Evolutionary conservation across 148 eudicot genomes (phyloP).

Genomic region (Linanthus parryae): DNA sequence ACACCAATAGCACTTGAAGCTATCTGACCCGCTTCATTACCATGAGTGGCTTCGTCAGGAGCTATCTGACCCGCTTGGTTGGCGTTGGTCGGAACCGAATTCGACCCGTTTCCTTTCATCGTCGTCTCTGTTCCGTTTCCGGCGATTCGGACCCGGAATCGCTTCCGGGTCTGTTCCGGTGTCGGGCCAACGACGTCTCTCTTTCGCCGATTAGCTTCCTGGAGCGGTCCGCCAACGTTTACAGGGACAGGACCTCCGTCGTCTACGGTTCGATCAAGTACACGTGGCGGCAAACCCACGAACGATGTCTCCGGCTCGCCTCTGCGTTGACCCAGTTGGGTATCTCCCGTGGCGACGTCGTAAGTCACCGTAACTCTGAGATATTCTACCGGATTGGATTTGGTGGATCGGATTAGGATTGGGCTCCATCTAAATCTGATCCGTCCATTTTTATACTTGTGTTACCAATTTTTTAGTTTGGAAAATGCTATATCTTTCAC

Average conservation of each 20-base stretch:
- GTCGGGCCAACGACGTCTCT: conserved; percentile 33
- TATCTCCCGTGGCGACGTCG: conserved; percentile 33
- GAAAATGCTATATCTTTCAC: too few relatives aligned
- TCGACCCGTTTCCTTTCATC: too few relatives aligned
- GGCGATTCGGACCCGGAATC: conserved; percentile 17
- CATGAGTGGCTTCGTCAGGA: too few relatives aligned
- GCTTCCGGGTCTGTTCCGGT: conserved; percentile 24
- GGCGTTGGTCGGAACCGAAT: too few relatives aligned
- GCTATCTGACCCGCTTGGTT: too few relatives aligned
- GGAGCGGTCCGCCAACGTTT: conserved; percentile 33
- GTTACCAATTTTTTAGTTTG: too few relatives aligned
- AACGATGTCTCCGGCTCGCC: conserved; percentile 31
- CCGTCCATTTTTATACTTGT: neutral
- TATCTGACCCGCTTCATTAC: too few relatives aligned
- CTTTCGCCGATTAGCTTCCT: conserved; percentile 35
- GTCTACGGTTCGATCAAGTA: conserved; percentile 21
- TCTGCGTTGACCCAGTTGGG: conserved; percentile 39
- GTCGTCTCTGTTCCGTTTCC: too few relatives aligned
- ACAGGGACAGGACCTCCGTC: conserved; percentile 23
- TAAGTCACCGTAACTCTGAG: conserved; percentile 3
- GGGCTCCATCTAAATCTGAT: neutral
- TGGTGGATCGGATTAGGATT: neutral
- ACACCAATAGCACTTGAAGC: too few relatives aligned
- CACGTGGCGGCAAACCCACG: conserved; percentile 35
- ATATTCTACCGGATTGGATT: too few relatives aligned